Evolutionary conservation across 345 rosid species (phyloP).

Genomic region (Boechera stricta): DNA sequence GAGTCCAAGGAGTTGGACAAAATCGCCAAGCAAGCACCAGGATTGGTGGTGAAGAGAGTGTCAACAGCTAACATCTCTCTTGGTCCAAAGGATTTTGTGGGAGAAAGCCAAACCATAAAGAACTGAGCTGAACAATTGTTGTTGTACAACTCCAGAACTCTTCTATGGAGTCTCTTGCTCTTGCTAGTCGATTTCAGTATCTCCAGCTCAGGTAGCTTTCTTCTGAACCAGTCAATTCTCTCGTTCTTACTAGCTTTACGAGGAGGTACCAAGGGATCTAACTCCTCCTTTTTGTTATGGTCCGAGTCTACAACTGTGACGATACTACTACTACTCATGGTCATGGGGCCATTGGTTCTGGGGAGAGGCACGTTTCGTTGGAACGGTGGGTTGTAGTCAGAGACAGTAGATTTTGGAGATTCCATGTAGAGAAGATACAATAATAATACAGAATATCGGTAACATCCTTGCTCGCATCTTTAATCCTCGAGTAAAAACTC

Average conservation of each 20-base stretch:
- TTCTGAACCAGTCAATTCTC: slow-evolving; percentile 64
- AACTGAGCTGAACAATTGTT: slow-evolving; percentile 55
- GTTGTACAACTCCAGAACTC: slow-evolving; percentile 54
- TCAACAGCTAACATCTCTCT: slow-evolving; percentile 67
- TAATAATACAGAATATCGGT: background rate
- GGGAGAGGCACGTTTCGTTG: slow-evolving; percentile 26
- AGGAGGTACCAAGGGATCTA: slow-evolving; percentile 57
- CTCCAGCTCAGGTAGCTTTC: slow-evolving; percentile 55
- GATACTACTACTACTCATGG: background rate
- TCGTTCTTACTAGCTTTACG: slow-evolving; percentile 51
- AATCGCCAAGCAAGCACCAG: slow-evolving; percentile 62
- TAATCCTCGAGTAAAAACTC: background rate
- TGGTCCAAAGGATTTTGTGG: slow-evolving; percentile 55
- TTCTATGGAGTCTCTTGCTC: slow-evolving; percentile 50
- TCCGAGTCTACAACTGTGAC: background rate
- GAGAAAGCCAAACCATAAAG: slow-evolving; percentile 83
- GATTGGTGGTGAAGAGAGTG: slow-evolving; percentile 60
- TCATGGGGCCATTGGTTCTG: slow-evolving; percentile 1
- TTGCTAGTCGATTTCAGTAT: slow-evolving; percentile 53
- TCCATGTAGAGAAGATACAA: slow-evolving; percentile 20
- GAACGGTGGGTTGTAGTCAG: slow-evolving; percentile 9
- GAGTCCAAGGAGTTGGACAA: slow-evolving; percentile 67
- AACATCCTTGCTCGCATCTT: slow-evolving; percentile 34
- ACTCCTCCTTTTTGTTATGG: slow-evolving; percentile 29
- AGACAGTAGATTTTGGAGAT: slow-evolving; percentile 4